These are phyloP conservation scores for Clavulina sp. DNA, from an alignment of 768 basidiomycete species.

Conservation along the genomic window DNA sequence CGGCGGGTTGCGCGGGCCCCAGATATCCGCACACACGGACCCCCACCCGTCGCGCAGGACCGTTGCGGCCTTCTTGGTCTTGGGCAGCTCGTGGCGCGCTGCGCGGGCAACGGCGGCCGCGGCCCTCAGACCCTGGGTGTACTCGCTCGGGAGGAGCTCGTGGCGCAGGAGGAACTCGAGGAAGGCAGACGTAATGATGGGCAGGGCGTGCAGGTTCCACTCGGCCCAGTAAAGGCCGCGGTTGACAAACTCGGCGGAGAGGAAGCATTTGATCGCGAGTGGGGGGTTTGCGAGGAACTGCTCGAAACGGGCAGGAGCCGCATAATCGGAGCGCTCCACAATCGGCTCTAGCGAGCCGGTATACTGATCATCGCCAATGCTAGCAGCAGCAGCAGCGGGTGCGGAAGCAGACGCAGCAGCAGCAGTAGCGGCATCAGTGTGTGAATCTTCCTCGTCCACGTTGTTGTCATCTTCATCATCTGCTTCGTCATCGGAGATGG, in stretches of 20 bases:
- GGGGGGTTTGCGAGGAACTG: conserved; percentile 50
- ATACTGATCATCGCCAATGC: not conserved
- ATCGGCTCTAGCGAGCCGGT: too few species aligned
- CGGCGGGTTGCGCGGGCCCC: not conserved
- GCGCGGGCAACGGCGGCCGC: conserved; percentile 32
- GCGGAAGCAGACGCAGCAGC: conserved; percentile 12
- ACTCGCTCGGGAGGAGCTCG: conserved; percentile 35
- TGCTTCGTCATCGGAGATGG: conserved; percentile 13
- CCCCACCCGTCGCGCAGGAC: not conserved
- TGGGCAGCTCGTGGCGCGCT: conserved; percentile 31
- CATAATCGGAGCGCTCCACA: too few species aligned
- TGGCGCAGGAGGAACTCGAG: conserved; percentile 41
- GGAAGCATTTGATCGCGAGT: conserved; percentile 37
- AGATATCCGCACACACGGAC: not conserved
- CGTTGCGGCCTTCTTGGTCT: conserved; percentile 19
- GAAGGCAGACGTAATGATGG: conserved; percentile 42
- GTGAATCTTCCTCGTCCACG: conserved; percentile 21
- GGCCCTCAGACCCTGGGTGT: conserved; percentile 29
- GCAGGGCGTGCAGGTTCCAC: conserved; percentile 31
- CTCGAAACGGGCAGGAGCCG: not conserved
- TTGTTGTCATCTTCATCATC: not conserved
- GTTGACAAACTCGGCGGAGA: conserved; percentile 50
- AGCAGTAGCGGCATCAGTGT: conserved; percentile 22
- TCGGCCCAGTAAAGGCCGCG: conserved; percentile 56
- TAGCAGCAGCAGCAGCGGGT: too few species aligned